A percentile compares a stretch with the other conserved stretches of the same genome.
phyloP scores from a whole-genome alignment of 2,329 filamentous ascomycete genomes.

The Cladosporium sp. region DNA sequence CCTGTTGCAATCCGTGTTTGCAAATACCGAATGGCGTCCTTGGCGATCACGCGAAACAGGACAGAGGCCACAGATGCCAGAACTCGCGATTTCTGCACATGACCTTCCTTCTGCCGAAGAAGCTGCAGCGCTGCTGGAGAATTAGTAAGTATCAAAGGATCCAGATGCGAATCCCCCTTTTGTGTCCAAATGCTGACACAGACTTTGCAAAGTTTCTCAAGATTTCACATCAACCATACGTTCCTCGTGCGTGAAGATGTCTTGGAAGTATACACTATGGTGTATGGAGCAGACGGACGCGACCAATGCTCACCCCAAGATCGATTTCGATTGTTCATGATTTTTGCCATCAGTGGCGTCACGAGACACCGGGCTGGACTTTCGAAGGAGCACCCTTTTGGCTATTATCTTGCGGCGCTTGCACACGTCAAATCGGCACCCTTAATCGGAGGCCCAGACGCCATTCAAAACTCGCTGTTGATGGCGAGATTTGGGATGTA shows the following conservation, averaged over 20 bases:
- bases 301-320: slow-evolving; percentile 24
- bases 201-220: slow-evolving; percentile 5
- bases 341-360: slow-evolving; percentile 36
- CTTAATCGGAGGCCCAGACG: slow-evolving; percentile 31
- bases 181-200: not conserved
- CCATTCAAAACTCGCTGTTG: slow-evolving; percentile 39
- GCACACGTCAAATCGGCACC: slow-evolving; percentile 28
- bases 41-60: slow-evolving; percentile 2
- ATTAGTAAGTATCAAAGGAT: slow-evolving; percentile 9
- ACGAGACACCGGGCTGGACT: slow-evolving; percentile 31
- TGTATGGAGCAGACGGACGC: not conserved
- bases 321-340: slow-evolving; percentile 35
- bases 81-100: slow-evolving; percentile 5
- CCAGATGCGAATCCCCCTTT: not conserved
- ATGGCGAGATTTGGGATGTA: slow-evolving; percentile 41
- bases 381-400: slow-evolving; percentile 35
- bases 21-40: slow-evolving; percentile 6
- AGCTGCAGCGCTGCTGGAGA: slow-evolving; percentile 11
- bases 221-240: slow-evolving; percentile 16
- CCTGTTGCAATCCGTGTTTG: slow-evolving; percentile 13
- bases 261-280: slow-evolving; percentile 10
- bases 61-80: slow-evolving; percentile 6
- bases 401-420: slow-evolving; percentile 38
- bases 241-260: slow-evolving; percentile 12
- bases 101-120: not conserved